Evolutionary conservation across 495 filamentous ascomycete genomes (phyloP).

Genomic region (Niebla homalea): DNA sequence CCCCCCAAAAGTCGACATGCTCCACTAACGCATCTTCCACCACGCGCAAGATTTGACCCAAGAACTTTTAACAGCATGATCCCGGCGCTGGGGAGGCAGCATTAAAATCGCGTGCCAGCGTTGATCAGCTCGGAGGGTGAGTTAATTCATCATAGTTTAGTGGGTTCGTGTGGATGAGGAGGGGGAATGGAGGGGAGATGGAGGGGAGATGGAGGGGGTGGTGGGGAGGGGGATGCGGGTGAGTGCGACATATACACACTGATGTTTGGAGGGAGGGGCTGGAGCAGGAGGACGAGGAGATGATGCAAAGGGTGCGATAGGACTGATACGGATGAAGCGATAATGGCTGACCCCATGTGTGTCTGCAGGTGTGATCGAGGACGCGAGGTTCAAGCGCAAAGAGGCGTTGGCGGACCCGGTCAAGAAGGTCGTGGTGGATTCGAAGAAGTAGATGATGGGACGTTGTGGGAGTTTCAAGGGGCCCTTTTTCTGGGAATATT

Average conservation of each 20-base stretch:
- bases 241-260: too few species aligned
- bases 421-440: conserved; percentile 25
- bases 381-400: conserved; percentile 59
- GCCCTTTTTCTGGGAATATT: too few species aligned
- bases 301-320: too few species aligned
- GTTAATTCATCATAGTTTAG: not conserved
- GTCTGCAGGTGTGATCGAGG: conserved; percentile 47
- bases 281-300: too few species aligned
- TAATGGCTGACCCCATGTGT: conserved; percentile 6
- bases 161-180: too few species aligned
- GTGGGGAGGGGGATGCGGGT: too few species aligned
- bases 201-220: too few species aligned
- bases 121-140: conserved; percentile 48
- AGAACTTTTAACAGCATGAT: too few species aligned
- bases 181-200: too few species aligned
- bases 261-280: too few species aligned
- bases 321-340: not conserved
- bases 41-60: conserved; percentile 57
- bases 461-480: not conserved
- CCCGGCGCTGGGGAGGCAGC: too few species aligned
- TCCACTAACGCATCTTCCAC: conserved; percentile 51
- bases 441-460: conserved; percentile 26
- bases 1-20: conserved; percentile 46
- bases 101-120: too few species aligned
- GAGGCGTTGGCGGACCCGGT: conserved; percentile 52